Base-by-base conservation (phyloP, 805 yeast genomes). In the Teunomyces funiuensis region DNA sequence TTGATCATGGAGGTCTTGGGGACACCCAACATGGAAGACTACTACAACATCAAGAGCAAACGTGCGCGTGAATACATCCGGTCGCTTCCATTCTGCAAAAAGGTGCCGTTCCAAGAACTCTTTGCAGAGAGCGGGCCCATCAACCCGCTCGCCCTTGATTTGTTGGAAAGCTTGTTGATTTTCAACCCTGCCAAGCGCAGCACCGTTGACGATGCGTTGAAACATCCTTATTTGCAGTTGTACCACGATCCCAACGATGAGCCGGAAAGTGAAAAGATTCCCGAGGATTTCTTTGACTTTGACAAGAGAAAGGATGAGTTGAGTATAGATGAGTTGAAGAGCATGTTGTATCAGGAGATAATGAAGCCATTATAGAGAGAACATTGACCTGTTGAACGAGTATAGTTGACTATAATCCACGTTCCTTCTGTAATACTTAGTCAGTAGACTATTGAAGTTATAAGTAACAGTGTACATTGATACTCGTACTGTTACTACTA, bases 221-320 rank as follows among this genome's bases (percentile, higher is more conserved):
- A 74, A 44, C 96, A 88, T 61, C 88, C 87, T 36, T 93, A 96
- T 86, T 82, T 95, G 60, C 66, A 74, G 38, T 77, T 85, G n/a
- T 91, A 91, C 65, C 98, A 91, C 62, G 98, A 91, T 57, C 96
- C 97, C 3, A 80, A 78, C 41, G 98, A 91, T 60, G 98, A 91
- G 64, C 98, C 98, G 0, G 73, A 73, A 28, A 89, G 93, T 26
- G 79, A 80, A 14, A 86, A 89, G 37, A 83, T 93, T 16, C 90
- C 95, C 0, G 81, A 82, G 29, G 89, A 85, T 51, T 89, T 91
- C 60, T 91, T 93, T 54, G 90, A 85, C 46, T 93, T 93, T 55
- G 99, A 93, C 61, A 77, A 79, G 52, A 72, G 77, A 46, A 90
- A 90, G 61, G 95, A 89, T 51, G 85, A 83, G 42, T 73, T 91